Conservation (phyloP, 306 rosid species). For the Cucumis sativus region Cucumber_9930_V3 NC_026657.2:29065001-29065500, state of each 20-base stretch:
- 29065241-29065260: slow-evolving; percentile 92
- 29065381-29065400: slow-evolving; percentile 7
- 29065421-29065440: slow-evolving; percentile 83
- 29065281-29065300: slow-evolving; percentile 72
- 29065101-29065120: background rate
- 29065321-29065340: slow-evolving; percentile 46
- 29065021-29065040: slow-evolving; percentile 63
- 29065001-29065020: slow-evolving; percentile 91
- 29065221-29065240: slow-evolving; percentile 21
- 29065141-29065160: background rate
- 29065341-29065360: slow-evolving; percentile 7
- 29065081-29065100: background rate
- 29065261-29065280: slow-evolving; percentile 97
- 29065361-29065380: background rate
- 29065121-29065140: background rate
- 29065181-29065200: background rate
- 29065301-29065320: slow-evolving; percentile 74
- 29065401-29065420: slow-evolving; percentile 56
- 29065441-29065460: slow-evolving; percentile 96
- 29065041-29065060: slow-evolving; percentile 81
- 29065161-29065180: background rate
- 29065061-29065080: slow-evolving; percentile 8
- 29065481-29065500: slow-evolving; percentile 45
- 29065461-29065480: slow-evolving; percentile 93
- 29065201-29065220: background rate